Evolutionary conservation across 495 filamentous ascomycete species (phyloP).

Genomic region (Sordaria brevicollis): DNA sequence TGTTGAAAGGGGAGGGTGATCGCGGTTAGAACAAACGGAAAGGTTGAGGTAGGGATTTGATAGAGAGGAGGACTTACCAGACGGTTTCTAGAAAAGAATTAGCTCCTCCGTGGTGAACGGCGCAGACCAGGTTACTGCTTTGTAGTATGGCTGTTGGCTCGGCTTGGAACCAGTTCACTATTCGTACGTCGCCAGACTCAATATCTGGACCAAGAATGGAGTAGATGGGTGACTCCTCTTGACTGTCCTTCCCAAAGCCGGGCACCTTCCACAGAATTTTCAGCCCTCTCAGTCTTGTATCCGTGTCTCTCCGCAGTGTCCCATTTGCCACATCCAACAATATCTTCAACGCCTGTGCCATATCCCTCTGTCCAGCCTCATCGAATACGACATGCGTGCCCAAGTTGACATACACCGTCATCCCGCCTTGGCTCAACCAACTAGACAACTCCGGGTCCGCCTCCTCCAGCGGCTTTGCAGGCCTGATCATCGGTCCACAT

Average conservation of each 20-base stretch:
- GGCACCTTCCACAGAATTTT: constrained; percentile 38
- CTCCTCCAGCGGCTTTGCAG: constrained; percentile 19
- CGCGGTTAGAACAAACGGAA: not conserved
- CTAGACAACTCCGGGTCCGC: constrained; percentile 19
- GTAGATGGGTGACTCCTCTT: not conserved
- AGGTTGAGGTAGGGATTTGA: fast-evolving
- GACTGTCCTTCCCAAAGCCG: not conserved
- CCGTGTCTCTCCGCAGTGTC: constrained; percentile 2
- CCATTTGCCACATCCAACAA: constrained; percentile 12
- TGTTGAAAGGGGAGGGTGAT: constrained; percentile 7
- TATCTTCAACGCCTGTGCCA: constrained; percentile 25
- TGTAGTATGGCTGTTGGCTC: constrained; percentile 29
- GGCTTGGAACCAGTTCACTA: constrained; percentile 27
- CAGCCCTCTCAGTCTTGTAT: constrained; percentile 6
- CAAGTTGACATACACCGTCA: constrained; percentile 32
- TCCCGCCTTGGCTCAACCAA: constrained; percentile 22
- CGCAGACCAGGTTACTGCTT: constrained; percentile 24
- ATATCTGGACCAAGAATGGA: constrained; percentile 12
- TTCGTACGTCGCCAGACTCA: constrained; percentile 12
- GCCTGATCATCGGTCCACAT: constrained; percentile 42
- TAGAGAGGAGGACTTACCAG: constrained; percentile 12
- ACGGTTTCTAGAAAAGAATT: constrained; percentile 36
- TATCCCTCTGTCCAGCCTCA: constrained; percentile 11
- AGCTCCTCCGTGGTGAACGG: constrained; percentile 36
- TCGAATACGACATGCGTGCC: constrained; percentile 21